phyloP scores from a whole-genome alignment of 768 basidiomycete species.

The Panaeolus papilionaceus region DNA sequence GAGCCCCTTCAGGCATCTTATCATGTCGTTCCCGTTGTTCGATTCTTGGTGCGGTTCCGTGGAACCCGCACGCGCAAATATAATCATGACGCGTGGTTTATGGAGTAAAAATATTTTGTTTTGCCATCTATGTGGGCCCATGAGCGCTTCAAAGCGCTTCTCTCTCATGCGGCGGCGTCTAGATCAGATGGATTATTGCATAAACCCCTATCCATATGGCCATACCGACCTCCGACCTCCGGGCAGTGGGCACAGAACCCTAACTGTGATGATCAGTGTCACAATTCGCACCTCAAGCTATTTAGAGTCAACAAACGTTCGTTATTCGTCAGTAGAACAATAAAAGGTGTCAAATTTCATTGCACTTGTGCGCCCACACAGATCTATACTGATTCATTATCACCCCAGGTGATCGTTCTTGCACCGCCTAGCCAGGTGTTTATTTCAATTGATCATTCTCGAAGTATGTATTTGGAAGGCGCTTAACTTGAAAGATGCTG shows the following conservation, averaged over 20 bases:
- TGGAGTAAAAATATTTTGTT: background rate
- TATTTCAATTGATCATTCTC: background rate
- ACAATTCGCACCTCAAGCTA: background rate
- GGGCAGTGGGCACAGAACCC: background rate
- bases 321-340: background rate
- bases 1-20: background rate
- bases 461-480: background rate
- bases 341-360: too few relatives aligned
- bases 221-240: too few relatives aligned
- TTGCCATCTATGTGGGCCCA: background rate
- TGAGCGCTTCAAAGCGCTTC: background rate
- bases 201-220: slow-evolving; percentile 12
- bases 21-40: background rate
- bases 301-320: background rate
- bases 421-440: background rate
- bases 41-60: background rate
- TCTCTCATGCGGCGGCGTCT: background rate
- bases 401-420: background rate
- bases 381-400: background rate
- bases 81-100: background rate
- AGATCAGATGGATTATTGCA: background rate
- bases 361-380: background rate
- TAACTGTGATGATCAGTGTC: background rate
- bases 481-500: background rate
- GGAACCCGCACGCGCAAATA: background rate